Evolutionary conservation across 805 yeast genomes (phyloP), one percentile per base, ranked within the genome.

Genomic region (Yarrowia bubula): DNA sequence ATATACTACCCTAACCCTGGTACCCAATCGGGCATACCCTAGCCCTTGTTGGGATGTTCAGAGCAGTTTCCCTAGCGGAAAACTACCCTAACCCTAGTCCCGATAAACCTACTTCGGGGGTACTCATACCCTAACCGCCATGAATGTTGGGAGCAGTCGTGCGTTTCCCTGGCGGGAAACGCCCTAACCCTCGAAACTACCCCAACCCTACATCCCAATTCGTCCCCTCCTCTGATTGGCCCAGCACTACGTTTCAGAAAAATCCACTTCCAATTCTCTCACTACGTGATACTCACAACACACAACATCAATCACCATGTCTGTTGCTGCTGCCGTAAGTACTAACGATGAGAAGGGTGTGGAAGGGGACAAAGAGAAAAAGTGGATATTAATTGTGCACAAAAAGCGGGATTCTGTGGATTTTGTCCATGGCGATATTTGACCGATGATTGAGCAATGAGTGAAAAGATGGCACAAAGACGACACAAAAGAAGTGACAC

Each of bases 301-400:
- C 61, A 55, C 61, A 41, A 41, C 61, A 15, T 39, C 61, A 55
- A 55, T 55, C 64, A 58, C 41, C 64, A 58, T 58, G 64, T 58
- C 64, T 58, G 64, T 58, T 58, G 64, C 64, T 58, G 64, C 64
- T 58, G 64, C 64, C 51, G 64, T 58, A 14, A 58, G 64, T 58
- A 58, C 42, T 13, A 17, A 55, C 38, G 28, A 53, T 28, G 28
- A 10, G 15, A 22, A 13, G 8, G 2, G 47, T 6, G 15, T 7
- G 15, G 37, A 14, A 7, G 28, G 32, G 35, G 22, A 31, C 11
- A 17, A 4, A 47, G 38, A 28, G 8, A 46, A 15, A n/a, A 11
- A 7, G 28, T n/a, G 15, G 22, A 5, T 13, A 35, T 32, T 11
- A 47, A 32, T 32, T 47, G 51, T 5, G 51, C 32, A 41, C 17